Evolutionary conservation across 495 filamentous ascomycete species (phyloP), one percentile per base, ranked within the genome.

Genomic region (Jackrogersella minutella): DNA sequence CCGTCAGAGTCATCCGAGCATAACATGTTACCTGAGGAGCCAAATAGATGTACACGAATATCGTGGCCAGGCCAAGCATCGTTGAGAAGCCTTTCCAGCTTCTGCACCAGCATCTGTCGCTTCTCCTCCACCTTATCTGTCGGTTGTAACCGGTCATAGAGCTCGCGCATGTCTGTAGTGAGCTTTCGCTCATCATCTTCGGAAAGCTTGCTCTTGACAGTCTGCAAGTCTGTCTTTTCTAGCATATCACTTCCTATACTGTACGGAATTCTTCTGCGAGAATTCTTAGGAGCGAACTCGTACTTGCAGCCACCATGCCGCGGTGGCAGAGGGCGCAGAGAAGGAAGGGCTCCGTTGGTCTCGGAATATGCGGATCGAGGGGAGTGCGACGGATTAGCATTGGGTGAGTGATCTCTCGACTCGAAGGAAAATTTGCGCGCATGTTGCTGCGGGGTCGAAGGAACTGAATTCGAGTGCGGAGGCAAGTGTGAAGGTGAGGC

Each of bases 1-100:
- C 93, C 93, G 80, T 99, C 95, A 53, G 96, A 98, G 72, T 98
- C 93, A 79, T 91, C 94, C 14, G 96, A 96, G 74, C 92, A 97
- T 34, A 98, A 83, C 70, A 96, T 82, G 74, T 99, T 99, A 50
- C 95, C 95, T 36, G 96, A 97, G 4, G 96, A 98, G 16, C 95
- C 95, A 85, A 98, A 99, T 26, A 98, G 87, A 74, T 96, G 88
- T 14, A 96, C 96, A 72, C 86, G 87, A 66, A 97, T 97, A 59
- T 94, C 84, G 68, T 91, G 89, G 1, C 91, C 93, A 1, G 95
- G 95, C 93, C 93, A 99, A 69, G 93, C 87, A 7, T 90, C 79
- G 70, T 94, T 94, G 76, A 99, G 86, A 26, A 97, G 79, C 63
- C 84, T 89, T 74, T 96, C 90, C 72, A 98, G 77, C 80, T 98